Evolutionary conservation across 2,329 filamentous ascomycete species (phyloP), one percentile per base, ranked within the genome.

Genomic region (Laburnicola sp.): DNA sequence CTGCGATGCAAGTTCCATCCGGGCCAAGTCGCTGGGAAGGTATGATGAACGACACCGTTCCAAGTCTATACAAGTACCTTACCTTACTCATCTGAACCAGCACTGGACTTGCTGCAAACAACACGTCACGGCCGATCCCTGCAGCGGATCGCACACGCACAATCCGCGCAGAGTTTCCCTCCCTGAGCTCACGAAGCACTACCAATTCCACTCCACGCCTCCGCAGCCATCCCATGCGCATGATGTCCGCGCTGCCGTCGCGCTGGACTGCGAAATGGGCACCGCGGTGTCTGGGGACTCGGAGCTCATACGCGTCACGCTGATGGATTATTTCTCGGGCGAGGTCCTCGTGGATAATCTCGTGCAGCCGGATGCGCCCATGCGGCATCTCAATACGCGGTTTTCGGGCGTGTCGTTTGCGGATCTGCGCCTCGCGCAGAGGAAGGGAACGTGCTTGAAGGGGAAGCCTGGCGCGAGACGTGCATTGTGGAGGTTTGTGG

Each of bases 181-280:
- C 2, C 6, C 36, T n/a, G 51, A 59, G 11, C 58, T 62, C 22
- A 23, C 30, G 2, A 37, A 36, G 4, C 42, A 32, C 10, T 41
- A 59, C 38, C 56, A 59, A 23, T 48, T 56, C 35, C 41, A 60
- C 10, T 7, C 6, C 5, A 62, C 59, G 6, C 57, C 51, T 8
- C 2, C 37, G 16, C 10, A 27, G 23, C 32, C 16, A 3, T 26
- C 8, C 25, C 11, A 31, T 4, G 25, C n/a, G 1, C 48, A 27
- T 21, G 34, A 38, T 10, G 45, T 51, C 25, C 57, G 55, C 30
- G 45, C 25, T 16, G 54, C 54, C 6, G 74, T 83, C 2, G 78
- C 76, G 0, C 66, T 84, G 3, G 80, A 83, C 53, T 83, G 81
- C 54, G 81, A 84, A 56, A 83, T 83, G 79, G 80, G 81, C 11